Evolutionary conservation across 1,284 basidiomycete genomes (phyloP).

Genomic region (Volvariella volvacea): DNA sequence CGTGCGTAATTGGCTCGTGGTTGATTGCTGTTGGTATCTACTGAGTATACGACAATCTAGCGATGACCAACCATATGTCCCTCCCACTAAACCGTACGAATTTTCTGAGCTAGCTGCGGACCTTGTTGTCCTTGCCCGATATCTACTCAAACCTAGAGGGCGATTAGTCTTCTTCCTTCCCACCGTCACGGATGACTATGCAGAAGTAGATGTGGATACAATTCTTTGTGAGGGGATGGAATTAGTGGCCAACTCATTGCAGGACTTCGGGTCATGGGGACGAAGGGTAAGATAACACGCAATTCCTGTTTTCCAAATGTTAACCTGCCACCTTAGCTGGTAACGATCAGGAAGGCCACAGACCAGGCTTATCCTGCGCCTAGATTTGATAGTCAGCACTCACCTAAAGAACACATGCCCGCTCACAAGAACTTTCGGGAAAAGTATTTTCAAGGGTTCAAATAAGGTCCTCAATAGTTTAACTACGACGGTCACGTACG

Average conservation of each 20-base stretch:
- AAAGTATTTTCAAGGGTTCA: slow-evolving; percentile 79
- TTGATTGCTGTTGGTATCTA: background rate
- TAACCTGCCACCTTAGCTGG: slow-evolving; percentile 45
- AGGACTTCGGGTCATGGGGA: slow-evolving; percentile 96
- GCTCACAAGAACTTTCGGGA: slow-evolving; percentile 76
- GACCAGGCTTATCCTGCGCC: slow-evolving; percentile 42
- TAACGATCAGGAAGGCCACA: slow-evolving; percentile 80
- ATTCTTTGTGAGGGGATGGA: slow-evolving; percentile 83
- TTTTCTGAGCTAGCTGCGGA: slow-evolving; percentile 81
- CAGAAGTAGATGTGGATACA: slow-evolving; percentile 73
- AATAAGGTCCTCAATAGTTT: slow-evolving; percentile 16
- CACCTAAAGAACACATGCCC: slow-evolving; percentile 38
- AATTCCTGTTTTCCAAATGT: background rate
- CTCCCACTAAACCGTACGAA: slow-evolving; percentile 90
- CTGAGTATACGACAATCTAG: too few species aligned
- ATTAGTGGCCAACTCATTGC: slow-evolving; percentile 82
- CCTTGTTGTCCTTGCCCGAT: slow-evolving; percentile 78
- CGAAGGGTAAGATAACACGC: slow-evolving; percentile 56
- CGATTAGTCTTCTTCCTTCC: slow-evolving; percentile 94
- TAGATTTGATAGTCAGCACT: slow-evolving; percentile 32
- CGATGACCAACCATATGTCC: slow-evolving; percentile 67
- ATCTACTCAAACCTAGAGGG: slow-evolving; percentile 81
- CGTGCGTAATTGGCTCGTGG: slow-evolving; percentile 24
- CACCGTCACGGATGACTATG: slow-evolving; percentile 86
- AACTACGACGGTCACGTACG: background rate